Evolutionary conservation across 225 moss, liverwort and hornwort genomes (phyloP), one percentile per base, ranked within the genome.

Genomic region (Antitrichia curtipendula): DNA sequence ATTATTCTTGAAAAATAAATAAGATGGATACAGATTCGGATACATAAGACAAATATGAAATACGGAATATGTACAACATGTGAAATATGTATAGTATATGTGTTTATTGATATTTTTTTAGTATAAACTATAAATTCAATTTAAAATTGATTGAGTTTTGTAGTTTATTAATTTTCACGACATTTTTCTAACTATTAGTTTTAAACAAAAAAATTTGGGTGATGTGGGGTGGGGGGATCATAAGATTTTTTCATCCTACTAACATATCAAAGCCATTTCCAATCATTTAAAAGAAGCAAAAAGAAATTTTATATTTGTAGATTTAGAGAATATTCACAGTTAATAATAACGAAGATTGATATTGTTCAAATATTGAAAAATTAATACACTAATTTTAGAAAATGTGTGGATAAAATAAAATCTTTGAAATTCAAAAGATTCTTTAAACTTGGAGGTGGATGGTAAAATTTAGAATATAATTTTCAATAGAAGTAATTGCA

Each of bases 381-480:
- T 7, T 23, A 23, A 38, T 38, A 68, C 23, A 22, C 22, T 4
- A 12, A 23, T 38, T 38, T 23, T 68, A 23, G 23, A 68, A 22
- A 40, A 68, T 13, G 8, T 40, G 40, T 13, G 4, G 13, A 23
- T 24, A 69, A 6, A 13, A 24, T 70, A 41, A 7, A 69, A 40
- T 8, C 4, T 69, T 14, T 40, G 14, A 40, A 40, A 24, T 24
- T 24, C 13, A 40, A 14, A 69, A 13, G 14, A 69, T 69, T 69
- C 3, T 25, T 14, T 5, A 25, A 70, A 41, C 4, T 41, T 9
- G 0, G 3, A 0, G 8, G 5, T 41, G 41, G 15, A 25, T 24
- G 25, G 5, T 2, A 14, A 69, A 24, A 4, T 13, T 24, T 24
- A 14, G 3, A 40, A 25, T 2, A 40, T 8, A 40, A 3, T 15